Percentiles rank a stretch among this genome's conserved stretches.
Conservation (phyloP, 176 grass and related monocot species). For the Oryza nivara region DNA sequence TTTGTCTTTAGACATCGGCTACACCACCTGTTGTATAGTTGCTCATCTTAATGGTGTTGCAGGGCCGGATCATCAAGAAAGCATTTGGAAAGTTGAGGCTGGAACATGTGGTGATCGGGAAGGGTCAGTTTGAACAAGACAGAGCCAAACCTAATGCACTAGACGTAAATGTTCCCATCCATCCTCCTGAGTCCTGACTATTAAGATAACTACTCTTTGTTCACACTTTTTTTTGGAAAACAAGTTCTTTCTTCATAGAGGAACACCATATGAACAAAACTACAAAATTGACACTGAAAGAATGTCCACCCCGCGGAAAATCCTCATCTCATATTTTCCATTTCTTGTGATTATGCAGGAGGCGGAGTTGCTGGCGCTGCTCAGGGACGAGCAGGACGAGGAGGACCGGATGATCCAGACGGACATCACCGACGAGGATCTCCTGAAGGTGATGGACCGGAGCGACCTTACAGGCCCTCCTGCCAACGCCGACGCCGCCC, state of each 20-base stretch:
- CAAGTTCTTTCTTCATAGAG: background rate
- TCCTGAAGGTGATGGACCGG: conserved; percentile 69
- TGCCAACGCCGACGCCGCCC: background rate
- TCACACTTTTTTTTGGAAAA: background rate
- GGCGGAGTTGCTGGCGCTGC: conserved; percentile 68
- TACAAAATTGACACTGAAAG: background rate
- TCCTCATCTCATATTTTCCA: background rate
- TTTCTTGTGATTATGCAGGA: conserved; percentile 49
- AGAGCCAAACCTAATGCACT: conserved; percentile 61
- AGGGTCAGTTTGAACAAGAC: conserved; percentile 93
- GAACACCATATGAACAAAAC: background rate
- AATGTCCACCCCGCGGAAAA: background rate
- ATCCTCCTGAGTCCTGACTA: background rate
- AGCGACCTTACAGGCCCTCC: conserved; percentile 50
- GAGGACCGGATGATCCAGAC: conserved; percentile 88
- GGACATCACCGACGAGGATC: conserved; percentile 72
- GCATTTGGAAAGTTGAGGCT: conserved; percentile 90
- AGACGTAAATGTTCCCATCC: conserved; percentile 45
- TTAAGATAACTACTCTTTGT: background rate
- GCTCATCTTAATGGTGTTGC: conserved; percentile 24
- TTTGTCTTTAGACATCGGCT: background rate
- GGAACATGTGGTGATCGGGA: conserved; percentile 91
- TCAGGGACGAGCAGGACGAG: conserved; percentile 69
- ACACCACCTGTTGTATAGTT: background rate
- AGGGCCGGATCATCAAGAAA: conserved; percentile 88